These are phyloP conservation scores for Trebouxia gelatinosa DNA, from an alignment of 163 green algal species.

Conservation along the genomic window DNA sequence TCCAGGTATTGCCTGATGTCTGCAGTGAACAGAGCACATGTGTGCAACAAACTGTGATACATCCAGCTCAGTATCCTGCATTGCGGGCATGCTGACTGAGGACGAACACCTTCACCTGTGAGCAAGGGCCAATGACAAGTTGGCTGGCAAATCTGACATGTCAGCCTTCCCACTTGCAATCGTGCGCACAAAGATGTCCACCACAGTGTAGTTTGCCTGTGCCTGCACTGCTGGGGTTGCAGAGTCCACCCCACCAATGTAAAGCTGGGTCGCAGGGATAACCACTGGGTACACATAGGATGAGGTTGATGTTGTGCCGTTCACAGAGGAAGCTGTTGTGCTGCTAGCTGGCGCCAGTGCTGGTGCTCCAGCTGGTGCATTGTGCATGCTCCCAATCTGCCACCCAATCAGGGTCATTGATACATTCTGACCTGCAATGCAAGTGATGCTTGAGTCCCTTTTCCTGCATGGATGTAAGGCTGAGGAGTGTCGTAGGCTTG, in stretches of 20 bases:
- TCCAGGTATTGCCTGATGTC: too few relatives aligned
- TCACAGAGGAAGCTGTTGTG: background rate
- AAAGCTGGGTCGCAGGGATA: background rate
- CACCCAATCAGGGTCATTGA: constrained; percentile 6
- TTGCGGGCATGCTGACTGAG: too few relatives aligned
- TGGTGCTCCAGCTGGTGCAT: constrained; percentile 6
- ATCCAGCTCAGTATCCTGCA: too few relatives aligned
- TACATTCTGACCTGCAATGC: background rate
- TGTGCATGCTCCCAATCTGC: background rate
- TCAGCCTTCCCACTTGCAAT: background rate
- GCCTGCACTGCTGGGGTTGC: background rate
- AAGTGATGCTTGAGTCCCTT: too few relatives aligned
- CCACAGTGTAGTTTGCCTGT: background rate
- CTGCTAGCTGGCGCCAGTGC: background rate
- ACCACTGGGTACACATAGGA: background rate
- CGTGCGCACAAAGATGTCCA: constrained; percentile 10
- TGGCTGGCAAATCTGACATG: background rate
- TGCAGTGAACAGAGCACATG: too few relatives aligned
- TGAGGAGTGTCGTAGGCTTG: too few relatives aligned
- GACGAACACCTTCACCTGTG: too few relatives aligned
- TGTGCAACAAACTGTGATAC: too few relatives aligned
- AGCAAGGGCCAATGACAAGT: background rate
- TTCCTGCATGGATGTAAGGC: too few relatives aligned
- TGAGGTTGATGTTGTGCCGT: background rate
- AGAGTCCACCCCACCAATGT: background rate